Base-by-base conservation (phyloP, 331 rosid species). In the Quercus phellos region DNA sequence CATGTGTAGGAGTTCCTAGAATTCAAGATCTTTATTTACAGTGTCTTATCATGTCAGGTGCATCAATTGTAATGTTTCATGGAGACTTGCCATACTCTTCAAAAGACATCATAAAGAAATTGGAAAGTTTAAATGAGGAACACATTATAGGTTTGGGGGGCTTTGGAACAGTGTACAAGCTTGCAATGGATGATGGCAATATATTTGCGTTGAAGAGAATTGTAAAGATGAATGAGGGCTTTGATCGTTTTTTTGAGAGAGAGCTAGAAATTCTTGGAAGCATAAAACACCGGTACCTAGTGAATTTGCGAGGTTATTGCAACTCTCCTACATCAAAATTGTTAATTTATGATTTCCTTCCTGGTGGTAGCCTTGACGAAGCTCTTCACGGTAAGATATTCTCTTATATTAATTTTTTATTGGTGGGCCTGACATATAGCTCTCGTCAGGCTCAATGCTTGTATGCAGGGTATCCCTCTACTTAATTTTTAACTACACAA, bases 201-300 rank as follows among this genome's bases (percentile, higher is more conserved):
- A 83, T 88, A 56, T 95, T 95, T 89, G 99, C 99, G 64, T 87
- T 95, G 77, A 95, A 95, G 88, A 93, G 87, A 86, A 95, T 95
- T 54, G 87, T 88, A 78, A 94, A 92, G 86, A 83, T 94, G 89
- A 92, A 94, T 42, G 98, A 95, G 83, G 96, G 98, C 3, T 93
- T 95, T 83, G 98, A 95, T 91, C 96, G 97, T 24, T 95, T 91
- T 88, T 95, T 95, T 54, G 99, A 91, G 91, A 92, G 99, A 88
- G 99, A 95, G 88, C 98, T 95, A 83, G 94, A 90, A 83, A 95
- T 95, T 89, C 99, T 95, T 78, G 99, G 99, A 78, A 91, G 99
- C 87, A 91, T 95, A 81, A 95, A 95, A 78, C 99, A 95, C 72
- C 97, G 99, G 51, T 90, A 92, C 85, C 90, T 95, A 13, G 99